Conservation (phyloP, 208 protist genomes). For the Borovskyia barvae region DNA sequence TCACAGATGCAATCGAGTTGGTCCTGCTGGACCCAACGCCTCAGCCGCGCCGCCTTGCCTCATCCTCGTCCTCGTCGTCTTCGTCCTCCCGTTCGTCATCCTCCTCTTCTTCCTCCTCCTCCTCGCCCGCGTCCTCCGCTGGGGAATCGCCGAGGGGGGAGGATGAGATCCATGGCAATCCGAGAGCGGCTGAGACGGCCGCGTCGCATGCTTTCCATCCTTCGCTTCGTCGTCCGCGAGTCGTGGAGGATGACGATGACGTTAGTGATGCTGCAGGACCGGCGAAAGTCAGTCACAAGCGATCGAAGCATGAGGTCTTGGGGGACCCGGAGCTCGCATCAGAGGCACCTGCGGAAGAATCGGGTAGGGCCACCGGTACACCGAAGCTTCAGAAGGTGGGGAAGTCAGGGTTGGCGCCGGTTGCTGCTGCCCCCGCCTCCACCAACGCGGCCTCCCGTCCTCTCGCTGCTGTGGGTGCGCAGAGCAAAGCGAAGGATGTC, state of each 20-base stretch:
- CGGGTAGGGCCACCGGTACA: no score
- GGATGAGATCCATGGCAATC: neutral
- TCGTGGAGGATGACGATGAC: neutral
- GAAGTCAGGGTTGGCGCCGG: no score
- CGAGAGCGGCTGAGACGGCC: no score
- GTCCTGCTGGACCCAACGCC: constrained; percentile 45
- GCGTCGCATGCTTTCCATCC: no score
- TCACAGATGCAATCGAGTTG: constrained; percentile 50
- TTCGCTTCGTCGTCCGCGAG: neutral
- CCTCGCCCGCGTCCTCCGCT: neutral
- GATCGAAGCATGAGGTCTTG: no score
- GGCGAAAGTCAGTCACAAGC: no score
- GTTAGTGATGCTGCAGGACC: no score
- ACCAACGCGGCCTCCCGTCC: constrained; percentile 8
- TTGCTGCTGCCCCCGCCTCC: neutral
- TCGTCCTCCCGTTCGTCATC: neutral
- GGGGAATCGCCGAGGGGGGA: neutral
- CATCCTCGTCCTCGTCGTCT: constrained; percentile 2
- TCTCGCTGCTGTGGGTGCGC: constrained; percentile 3
- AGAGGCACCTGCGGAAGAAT: no score
- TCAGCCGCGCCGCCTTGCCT: neutral
- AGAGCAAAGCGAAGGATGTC: constrained; percentile 40
- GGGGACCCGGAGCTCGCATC: no score
- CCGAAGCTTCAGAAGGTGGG: neutral
- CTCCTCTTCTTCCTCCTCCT: neutral